Base-by-base conservation (phyloP, 2,329 filamentous ascomycete genomes). In the Alternaria arbusti region DNA sequence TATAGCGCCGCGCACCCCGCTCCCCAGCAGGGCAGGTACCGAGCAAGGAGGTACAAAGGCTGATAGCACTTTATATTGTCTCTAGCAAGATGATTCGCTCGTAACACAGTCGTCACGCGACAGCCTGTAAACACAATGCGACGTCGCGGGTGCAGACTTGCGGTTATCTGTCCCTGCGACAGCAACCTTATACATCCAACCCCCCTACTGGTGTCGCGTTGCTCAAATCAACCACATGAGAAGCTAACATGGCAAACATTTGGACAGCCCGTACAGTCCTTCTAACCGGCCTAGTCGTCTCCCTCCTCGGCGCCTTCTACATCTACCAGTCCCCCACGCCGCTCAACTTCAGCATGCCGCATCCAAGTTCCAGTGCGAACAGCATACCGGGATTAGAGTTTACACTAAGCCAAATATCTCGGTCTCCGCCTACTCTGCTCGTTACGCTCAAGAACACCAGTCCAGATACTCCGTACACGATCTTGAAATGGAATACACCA, bases 401-500 rank as follows among this genome's bases (percentile, higher is more conserved):
- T 44, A 71, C 65, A 40, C 66, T 79, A 13, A 66, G 69, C 3
- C 78, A 80, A 55, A 71, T 69, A 9, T 74, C 73, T 9, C 69
- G 65, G 8, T 67, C 65, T 15, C 78, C 78, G 2, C 75, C 76
- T 9, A 74, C 75, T 0, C 52, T 82, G 12, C 70, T 75, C 13
- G 72, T 82, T 22, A 79, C 75, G 1, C 67, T 82, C 51, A 75
- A 76, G 10, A 83, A 82, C 59, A 72, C 69, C 43, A 73, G 73
- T 46, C 73, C 75, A 1, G 65, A 71, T 9, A 73, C 73, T 3
- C 67, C 78, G 1, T 76, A 79, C 59, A 80, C 81, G 0, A 54
- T 83, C 8, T 68, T 80, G 23, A 78, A 73, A 65, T 83, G 81
- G 81, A 74, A 78, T 50, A 80, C 80, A 2, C 81, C 81, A 6